A percentile compares a stretch with the other conserved stretches of the same genome.
Evolutionary conservation across 2,329 filamentous ascomycete genomes (phyloP).

Genomic region (Scedosporium apiospermum): DNA sequence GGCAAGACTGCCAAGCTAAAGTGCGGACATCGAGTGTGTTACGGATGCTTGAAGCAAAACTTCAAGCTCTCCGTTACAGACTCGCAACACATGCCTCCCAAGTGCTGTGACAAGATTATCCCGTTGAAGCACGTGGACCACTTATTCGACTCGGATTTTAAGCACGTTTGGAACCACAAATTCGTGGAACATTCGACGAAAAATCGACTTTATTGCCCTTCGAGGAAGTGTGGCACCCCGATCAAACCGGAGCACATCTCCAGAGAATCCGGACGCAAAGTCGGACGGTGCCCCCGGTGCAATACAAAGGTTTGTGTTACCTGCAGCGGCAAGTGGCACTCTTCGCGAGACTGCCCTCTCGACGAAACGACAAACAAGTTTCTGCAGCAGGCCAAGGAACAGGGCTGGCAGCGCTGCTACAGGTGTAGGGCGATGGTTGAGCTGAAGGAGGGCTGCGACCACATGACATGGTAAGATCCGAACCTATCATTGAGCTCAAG

Average conservation of each 20-base stretch:
- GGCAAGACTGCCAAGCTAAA: conserved; percentile 59
- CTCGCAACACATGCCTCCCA: conserved; percentile 74
- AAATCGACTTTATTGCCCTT: conserved; percentile 71
- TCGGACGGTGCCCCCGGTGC: conserved; percentile 62
- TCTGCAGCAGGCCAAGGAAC: conserved; percentile 50
- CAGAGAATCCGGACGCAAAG: conserved; percentile 48
- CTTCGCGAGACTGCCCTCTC: conserved; percentile 56
- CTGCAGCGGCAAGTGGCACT: conserved; percentile 70
- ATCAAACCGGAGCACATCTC: conserved; percentile 65
- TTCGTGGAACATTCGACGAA: conserved; percentile 66
- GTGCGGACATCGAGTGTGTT: conserved; percentile 77
- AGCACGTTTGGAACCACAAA: conserved; percentile 71
- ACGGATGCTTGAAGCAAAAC: conserved; percentile 60
- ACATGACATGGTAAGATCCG: conserved; percentile 68
- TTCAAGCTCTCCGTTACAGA: conserved; percentile 71
- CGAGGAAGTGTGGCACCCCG: conserved; percentile 64
- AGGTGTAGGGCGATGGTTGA: conserved; percentile 68
- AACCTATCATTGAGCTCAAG: neutral
- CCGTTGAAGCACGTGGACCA: conserved; percentile 66
- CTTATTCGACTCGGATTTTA: conserved; percentile 65
- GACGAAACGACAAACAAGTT: conserved; percentile 57
- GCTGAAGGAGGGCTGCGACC: conserved; percentile 74
- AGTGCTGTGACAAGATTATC: conserved; percentile 71
- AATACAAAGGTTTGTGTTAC: conserved; percentile 62
- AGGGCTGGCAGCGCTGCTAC: conserved; percentile 69